Percentiles rank a stretch among this genome's conserved stretches.
Conservation (phyloP, 1,284 basidiomycete genomes). For the Phellinidium pouzarii region DNA sequence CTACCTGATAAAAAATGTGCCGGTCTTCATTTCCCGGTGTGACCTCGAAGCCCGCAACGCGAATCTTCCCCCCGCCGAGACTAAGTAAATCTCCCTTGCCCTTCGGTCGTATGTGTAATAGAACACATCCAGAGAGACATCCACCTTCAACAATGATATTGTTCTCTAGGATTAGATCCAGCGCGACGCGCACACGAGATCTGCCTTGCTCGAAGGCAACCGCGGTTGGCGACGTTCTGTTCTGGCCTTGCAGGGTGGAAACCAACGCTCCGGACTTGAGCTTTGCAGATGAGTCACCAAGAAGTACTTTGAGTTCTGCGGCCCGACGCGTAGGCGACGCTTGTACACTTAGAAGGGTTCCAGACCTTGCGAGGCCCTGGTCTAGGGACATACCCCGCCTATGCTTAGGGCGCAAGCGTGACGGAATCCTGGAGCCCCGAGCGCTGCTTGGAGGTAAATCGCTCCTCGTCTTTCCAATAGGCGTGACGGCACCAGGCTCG, state of each 20-base stretch:
- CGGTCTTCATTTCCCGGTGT: slow-evolving; percentile 53
- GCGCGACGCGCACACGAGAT: slow-evolving; percentile 67
- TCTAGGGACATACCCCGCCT: slow-evolving; percentile 10
- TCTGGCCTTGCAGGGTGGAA: slow-evolving; percentile 26
- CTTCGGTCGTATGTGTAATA: slow-evolving; percentile 50
- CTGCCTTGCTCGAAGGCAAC: slow-evolving; percentile 49
- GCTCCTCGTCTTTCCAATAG: slow-evolving; percentile 23
- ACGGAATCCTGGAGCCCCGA: not conserved
- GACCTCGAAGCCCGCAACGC: slow-evolving; percentile 85
- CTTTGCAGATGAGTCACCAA: slow-evolving; percentile 52
- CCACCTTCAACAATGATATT: slow-evolving; percentile 81
- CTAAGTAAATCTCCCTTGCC: slow-evolving; percentile 44
- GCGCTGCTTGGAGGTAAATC: not conserved
- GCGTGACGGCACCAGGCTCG: slow-evolving; percentile 26
- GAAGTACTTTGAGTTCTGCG: slow-evolving; percentile 50
- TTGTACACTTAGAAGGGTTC: slow-evolving; percentile 45
- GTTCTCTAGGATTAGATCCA: slow-evolving; percentile 77
- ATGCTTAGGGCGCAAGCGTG: not conserved
- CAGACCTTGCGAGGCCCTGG: slow-evolving; percentile 30
- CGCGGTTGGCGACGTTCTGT: slow-evolving; percentile 11
- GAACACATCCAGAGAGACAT: slow-evolving; percentile 65
- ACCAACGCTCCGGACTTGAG: slow-evolving; percentile 49
- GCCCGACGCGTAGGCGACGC: slow-evolving; percentile 41
- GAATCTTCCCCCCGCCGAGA: slow-evolving; percentile 75
- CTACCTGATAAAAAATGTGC: slow-evolving; percentile 85